phyloP scores from a whole-genome alignment of 345 rosid species.

The Salix udensis region DNA sequence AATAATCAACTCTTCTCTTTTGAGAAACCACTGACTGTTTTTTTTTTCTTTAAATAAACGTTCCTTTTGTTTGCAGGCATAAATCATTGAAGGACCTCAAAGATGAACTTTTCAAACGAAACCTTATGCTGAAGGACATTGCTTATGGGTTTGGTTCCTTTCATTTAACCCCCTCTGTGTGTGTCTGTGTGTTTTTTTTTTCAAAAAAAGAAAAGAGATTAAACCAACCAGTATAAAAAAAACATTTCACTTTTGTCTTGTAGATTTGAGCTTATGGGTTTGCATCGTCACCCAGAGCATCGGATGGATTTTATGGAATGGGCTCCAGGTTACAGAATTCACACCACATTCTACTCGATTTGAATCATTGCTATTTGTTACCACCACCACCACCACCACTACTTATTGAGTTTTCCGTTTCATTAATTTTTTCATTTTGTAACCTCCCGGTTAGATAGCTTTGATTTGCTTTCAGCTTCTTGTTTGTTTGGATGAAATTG shows the following conservation, averaged over 20 bases:
- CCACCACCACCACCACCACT: too few species aligned
- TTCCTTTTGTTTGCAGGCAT: conserved; percentile 51
- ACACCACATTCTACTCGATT: neutral
- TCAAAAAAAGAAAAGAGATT: neutral
- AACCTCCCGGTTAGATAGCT: too few species aligned
- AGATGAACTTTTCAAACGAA: conserved; percentile 70
- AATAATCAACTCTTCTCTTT: neutral
- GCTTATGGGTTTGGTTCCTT: conserved; percentile 65
- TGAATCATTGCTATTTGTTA: neutral
- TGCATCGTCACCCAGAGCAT: conserved; percentile 87
- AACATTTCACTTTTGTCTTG: neutral
- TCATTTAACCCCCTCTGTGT: conserved; percentile 1
- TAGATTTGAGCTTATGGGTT: conserved; percentile 74
- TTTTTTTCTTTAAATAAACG: neutral
- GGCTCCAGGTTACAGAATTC: conserved; percentile 78
- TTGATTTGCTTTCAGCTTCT: too few species aligned
- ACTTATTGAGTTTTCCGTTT: too few species aligned
- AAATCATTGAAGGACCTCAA: conserved; percentile 78
- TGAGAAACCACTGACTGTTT: neutral
- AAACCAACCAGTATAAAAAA: neutral
- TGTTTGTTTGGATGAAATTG: too few species aligned
- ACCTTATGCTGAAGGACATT: conserved; percentile 59
- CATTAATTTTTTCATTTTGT: too few species aligned
- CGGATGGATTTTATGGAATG: conserved; percentile 90
- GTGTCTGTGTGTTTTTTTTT: neutral